Evolutionary conservation across 2,329 filamentous ascomycete species (phyloP).

Genomic region (Colletotrichum eleusines): DNA sequence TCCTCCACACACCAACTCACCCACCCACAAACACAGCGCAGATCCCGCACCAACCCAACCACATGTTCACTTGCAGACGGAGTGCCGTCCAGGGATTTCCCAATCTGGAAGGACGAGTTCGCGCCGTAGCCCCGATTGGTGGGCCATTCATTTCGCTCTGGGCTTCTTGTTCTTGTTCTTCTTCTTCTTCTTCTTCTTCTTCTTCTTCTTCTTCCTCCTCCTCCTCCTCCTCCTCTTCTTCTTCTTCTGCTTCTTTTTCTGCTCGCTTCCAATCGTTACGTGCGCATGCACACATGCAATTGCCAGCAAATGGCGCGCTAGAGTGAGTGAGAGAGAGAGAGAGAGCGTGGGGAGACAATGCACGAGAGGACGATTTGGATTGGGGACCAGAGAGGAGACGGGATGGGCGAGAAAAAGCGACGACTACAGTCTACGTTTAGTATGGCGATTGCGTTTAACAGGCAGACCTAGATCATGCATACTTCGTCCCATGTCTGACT

Average conservation of each 20-base stretch:
- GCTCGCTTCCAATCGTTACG: not conserved
- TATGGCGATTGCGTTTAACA: not conserved
- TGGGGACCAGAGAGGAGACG: not conserved
- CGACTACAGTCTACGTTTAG: too few species aligned
- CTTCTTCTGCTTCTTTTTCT: not conserved
- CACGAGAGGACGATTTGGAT: not conserved
- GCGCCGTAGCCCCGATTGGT: slow-evolving; percentile 37
- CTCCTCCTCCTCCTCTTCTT: too few species aligned
- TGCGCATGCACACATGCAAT: not conserved
- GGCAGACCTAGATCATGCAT: not conserved
- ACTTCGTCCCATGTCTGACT: not conserved
- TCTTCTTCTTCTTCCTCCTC: not conserved
- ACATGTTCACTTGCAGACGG: slow-evolving; percentile 39
- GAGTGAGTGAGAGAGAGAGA: not conserved
- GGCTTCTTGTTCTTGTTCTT: not conserved
- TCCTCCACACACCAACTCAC: not conserved
- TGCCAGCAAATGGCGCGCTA: not conserved
- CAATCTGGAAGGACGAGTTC: slow-evolving; percentile 26
- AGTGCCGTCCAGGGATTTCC: slow-evolving; percentile 37
- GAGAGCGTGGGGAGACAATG: not conserved
- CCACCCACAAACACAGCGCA: not conserved
- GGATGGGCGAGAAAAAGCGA: not conserved
- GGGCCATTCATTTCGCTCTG: slow-evolving; percentile 10
- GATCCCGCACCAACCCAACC: slow-evolving; percentile 14
- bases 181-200: not conserved